Percentiles rank a stretch among this genome's conserved stretches.
These are phyloP conservation scores for Persicaria maculosa DNA, from an alignment of 148 eudicot genomes.

Conservation along the genomic window DNA sequence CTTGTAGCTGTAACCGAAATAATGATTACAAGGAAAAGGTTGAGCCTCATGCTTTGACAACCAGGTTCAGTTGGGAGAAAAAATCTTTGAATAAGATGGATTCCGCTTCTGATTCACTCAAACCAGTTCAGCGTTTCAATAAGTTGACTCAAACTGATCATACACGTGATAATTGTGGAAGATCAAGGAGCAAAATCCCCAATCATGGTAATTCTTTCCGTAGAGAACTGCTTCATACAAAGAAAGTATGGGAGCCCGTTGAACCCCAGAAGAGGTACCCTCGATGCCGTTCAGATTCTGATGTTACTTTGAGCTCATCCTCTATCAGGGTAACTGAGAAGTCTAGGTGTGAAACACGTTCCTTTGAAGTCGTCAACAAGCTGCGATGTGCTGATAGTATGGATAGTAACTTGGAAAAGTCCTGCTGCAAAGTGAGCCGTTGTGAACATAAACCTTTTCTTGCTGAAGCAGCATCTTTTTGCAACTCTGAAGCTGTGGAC, in stretches of 20 bases:
- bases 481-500: slow-evolving; percentile 21
- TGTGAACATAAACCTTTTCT: neutral
- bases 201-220: slow-evolving; percentile 30
- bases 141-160: slow-evolving; percentile 41
- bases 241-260: slow-evolving; percentile 95
- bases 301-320: slow-evolving; percentile 48
- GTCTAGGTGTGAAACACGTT: slow-evolving; percentile 26
- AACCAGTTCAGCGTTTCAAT: slow-evolving; percentile 44
- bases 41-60: slow-evolving; percentile 27
- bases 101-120: slow-evolving; percentile 33
- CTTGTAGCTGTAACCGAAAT: slow-evolving; percentile 59
- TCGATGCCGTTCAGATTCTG: slow-evolving; percentile 67
- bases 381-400: neutral
- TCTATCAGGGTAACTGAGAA: slow-evolving; percentile 30
- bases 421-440: neutral
- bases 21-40: slow-evolving; percentile 44
- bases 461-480: neutral
- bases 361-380: slow-evolving; percentile 27
- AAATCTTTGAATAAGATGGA: slow-evolving; percentile 40
- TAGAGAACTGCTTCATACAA: slow-evolving; percentile 41
- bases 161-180: slow-evolving; percentile 41
- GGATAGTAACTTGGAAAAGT: neutral
- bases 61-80: slow-evolving; percentile 31
- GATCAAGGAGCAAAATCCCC: slow-evolving; percentile 47
- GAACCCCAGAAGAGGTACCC: slow-evolving; percentile 62